A percentile compares a stretch with the other conserved stretches of the same genome.
Conservation (phyloP, 345 rosid genomes). For the Eucalyptus lansdowneana region DNA sequence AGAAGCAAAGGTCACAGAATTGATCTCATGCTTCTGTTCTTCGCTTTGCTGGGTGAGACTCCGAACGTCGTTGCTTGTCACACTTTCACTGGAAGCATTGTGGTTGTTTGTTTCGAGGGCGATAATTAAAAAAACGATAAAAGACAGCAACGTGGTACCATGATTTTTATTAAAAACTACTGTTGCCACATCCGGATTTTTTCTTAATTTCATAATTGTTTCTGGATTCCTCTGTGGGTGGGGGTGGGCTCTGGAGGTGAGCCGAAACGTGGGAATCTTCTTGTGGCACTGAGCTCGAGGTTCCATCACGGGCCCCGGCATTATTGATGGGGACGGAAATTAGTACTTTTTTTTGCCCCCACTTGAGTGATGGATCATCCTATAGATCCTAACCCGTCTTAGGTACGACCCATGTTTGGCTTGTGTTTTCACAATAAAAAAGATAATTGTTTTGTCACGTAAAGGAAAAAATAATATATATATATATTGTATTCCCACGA, state of each 20-base stretch:
- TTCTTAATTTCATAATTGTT: neutral
- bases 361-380: neutral
- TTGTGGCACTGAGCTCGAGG: neutral
- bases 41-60: neutral
- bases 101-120: neutral
- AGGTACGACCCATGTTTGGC: neutral
- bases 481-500: neutral
- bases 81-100: neutral
- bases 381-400: neutral
- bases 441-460: neutral
- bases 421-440: neutral
- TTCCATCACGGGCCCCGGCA: neutral
- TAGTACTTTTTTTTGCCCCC: neutral
- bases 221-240: neutral
- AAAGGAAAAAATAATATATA: neutral
- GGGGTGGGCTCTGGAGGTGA: neutral
- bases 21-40: neutral
- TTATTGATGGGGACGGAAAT: neutral
- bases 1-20: neutral
- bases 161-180: neutral
- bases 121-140: neutral
- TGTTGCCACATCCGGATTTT: neutral
- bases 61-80: neutral
- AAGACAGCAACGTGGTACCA: neutral
- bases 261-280: neutral